These are phyloP conservation scores for Fusarium begoniae DNA, from an alignment of 2,329 filamentous ascomycete species.

Conservation along the genomic window DNA sequence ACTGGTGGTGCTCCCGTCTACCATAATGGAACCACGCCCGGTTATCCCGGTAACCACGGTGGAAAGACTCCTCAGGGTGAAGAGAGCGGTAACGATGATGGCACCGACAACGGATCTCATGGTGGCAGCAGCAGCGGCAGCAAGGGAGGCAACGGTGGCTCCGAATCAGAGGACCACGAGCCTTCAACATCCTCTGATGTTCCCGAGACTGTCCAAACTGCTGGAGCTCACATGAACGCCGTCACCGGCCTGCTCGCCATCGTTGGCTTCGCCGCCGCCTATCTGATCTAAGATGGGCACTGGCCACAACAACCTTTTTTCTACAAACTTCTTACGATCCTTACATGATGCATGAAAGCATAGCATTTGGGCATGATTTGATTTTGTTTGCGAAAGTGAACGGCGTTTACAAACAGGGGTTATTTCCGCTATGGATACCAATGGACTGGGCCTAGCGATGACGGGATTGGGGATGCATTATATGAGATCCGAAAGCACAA, in stretches of 20 bases:
- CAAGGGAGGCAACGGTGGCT: conserved; percentile 4
- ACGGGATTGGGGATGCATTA: conserved; percentile 24
- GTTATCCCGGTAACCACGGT: conserved; percentile 22
- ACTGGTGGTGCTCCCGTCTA: conserved; percentile 22
- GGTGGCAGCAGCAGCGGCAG: neutral
- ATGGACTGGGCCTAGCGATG: conserved; percentile 27
- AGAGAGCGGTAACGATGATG: conserved; percentile 5
- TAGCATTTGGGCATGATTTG: conserved; percentile 26
- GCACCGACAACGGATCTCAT: conserved; percentile 1
- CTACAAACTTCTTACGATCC: conserved; percentile 34
- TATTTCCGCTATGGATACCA: conserved; percentile 22
- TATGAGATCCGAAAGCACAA: conserved; percentile 31
- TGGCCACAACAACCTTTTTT: neutral
- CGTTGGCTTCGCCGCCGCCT: conserved; percentile 52
- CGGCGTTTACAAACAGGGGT: conserved; percentile 27
- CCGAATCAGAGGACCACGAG: conserved; percentile 13
- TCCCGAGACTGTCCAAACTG: conserved; percentile 36
- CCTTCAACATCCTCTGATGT: conserved; percentile 23
- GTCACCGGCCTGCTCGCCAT: conserved; percentile 50
- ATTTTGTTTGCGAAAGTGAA: conserved; percentile 33
- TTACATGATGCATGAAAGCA: conserved; percentile 38
- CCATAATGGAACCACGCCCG: conserved; percentile 28
- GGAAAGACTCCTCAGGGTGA: conserved; percentile 30
- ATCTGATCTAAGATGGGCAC: conserved; percentile 50
- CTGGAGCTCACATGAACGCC: conserved; percentile 44